A percentile compares a stretch with the other conserved stretches of the same genome.
Conservation (phyloP, 2,329 filamentous ascomycete species). For the Aspergillus sp. region DNA sequence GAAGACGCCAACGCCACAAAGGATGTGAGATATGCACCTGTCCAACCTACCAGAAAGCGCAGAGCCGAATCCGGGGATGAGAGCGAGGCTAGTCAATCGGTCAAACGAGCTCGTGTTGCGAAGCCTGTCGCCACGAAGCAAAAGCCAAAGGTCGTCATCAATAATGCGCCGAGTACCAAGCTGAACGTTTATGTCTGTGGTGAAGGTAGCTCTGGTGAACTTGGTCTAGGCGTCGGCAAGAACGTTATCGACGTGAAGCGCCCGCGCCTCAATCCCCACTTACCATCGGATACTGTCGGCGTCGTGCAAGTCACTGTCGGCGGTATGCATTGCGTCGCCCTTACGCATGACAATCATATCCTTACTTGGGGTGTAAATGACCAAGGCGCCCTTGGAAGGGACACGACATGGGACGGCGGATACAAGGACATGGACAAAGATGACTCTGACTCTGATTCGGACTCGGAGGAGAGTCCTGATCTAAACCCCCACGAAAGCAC, state of each 20-base stretch:
- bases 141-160: slow-evolving; percentile 54
- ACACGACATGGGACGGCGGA: slow-evolving; percentile 68
- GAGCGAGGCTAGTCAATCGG: slow-evolving; percentile 26
- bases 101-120: slow-evolving; percentile 31
- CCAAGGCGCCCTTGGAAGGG: slow-evolving; percentile 74
- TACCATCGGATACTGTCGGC: slow-evolving; percentile 57
- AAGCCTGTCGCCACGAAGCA: slow-evolving; percentile 30
- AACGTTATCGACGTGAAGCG: slow-evolving; percentile 71
- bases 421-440: slow-evolving; percentile 50
- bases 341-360: slow-evolving; percentile 79
- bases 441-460: slow-evolving; percentile 39
- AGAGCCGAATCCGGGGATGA: slow-evolving; percentile 31
- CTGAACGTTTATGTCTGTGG: slow-evolving; percentile 80
- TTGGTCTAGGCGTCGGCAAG: slow-evolving; percentile 70
- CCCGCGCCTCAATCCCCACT: slow-evolving; percentile 66
- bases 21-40: slow-evolving; percentile 14
- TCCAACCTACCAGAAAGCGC: slow-evolving; percentile 32
- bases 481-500: slow-evolving; percentile 58
- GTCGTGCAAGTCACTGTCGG: slow-evolving; percentile 76
- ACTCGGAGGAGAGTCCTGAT: slow-evolving; percentile 50
- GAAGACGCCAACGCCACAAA: slow-evolving; percentile 20
- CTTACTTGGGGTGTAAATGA: slow-evolving; percentile 88
- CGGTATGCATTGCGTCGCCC: slow-evolving; percentile 76
- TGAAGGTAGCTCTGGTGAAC: slow-evolving; percentile 76
- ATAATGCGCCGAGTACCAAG: slow-evolving; percentile 54